phyloP scores from a whole-genome alignment of 495 filamentous ascomycete species.

The Talaromyces liani region DNA sequence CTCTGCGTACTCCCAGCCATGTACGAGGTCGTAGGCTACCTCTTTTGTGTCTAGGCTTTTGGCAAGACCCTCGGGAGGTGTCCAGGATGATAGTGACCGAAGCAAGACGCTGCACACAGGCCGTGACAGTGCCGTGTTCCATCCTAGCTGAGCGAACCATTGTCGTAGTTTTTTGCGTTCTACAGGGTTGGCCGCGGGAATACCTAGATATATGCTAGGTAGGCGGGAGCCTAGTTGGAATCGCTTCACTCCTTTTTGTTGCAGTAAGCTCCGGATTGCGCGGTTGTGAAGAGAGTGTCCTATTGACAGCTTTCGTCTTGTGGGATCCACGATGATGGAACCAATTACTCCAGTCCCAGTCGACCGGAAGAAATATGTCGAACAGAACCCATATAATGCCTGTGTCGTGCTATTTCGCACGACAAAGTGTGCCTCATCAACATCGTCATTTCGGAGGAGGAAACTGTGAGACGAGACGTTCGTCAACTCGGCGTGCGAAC shows the following conservation, averaged over 20 bases:
- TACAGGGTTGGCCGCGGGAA: slow-evolving; percentile 54
- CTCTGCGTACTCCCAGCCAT: slow-evolving; percentile 69
- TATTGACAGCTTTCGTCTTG: slow-evolving; percentile 76
- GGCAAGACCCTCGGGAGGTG: slow-evolving; percentile 63
- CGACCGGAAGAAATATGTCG: slow-evolving; percentile 70
- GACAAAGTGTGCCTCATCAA: slow-evolving; percentile 79
- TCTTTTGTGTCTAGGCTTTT: slow-evolving; percentile 62
- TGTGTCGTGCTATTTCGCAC: slow-evolving; percentile 87
- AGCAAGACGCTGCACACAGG: slow-evolving; percentile 60
- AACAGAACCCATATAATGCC: slow-evolving; percentile 80
- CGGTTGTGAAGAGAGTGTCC: slow-evolving; percentile 78
- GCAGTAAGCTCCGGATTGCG: slow-evolving; percentile 64
- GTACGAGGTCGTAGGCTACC: slow-evolving; percentile 59
- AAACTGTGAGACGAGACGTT: slow-evolving; percentile 70
- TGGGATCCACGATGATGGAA: slow-evolving; percentile 74
- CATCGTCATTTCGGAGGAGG: slow-evolving; percentile 54
- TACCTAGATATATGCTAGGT: slow-evolving; percentile 72
- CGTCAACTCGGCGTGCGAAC: slow-evolving; percentile 49
- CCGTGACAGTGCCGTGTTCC: slow-evolving; percentile 56
- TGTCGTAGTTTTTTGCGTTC: slow-evolving; percentile 54
- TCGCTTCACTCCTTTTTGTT: slow-evolving; percentile 59
- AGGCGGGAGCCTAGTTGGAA: slow-evolving; percentile 74
- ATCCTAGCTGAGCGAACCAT: slow-evolving; percentile 62
- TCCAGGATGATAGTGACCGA: slow-evolving; percentile 63
- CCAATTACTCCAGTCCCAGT: slow-evolving; percentile 69